Conservation (phyloP, 140 eudicot species). For the Senecio squalidus region DNA sequence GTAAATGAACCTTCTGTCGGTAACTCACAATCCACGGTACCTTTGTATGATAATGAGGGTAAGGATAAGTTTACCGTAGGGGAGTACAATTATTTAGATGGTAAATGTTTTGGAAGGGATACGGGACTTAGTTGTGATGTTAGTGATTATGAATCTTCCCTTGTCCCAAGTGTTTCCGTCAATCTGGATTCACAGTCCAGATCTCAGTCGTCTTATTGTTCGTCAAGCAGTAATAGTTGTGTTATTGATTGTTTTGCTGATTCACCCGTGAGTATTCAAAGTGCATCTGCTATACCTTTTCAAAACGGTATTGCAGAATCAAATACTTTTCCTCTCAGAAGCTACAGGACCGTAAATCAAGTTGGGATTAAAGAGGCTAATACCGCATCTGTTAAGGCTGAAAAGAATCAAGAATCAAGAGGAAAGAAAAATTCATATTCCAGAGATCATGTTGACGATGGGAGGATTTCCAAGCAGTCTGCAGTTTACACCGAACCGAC, state of each 20-base stretch:
- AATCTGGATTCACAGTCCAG: constrained; percentile 20
- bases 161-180: constrained; percentile 13
- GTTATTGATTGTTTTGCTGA: constrained; percentile 43
- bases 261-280: constrained; percentile 65
- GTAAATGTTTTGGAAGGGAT: constrained; percentile 13
- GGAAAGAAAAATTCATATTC: constrained; percentile 48
- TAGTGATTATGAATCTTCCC: constrained; percentile 24
- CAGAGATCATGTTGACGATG: constrained; percentile 33
- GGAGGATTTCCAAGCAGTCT: constrained; percentile 53
- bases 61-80: constrained; percentile 23
- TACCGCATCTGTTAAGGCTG: constrained; percentile 21
- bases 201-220: constrained; percentile 40
- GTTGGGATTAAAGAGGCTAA: constrained; percentile 1
- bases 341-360: constrained; percentile 24
- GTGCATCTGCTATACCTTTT: constrained; percentile 40
- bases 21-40: constrained; percentile 14
- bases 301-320: constrained; percentile 54
- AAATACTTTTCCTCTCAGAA: constrained; percentile 39
- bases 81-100: constrained; percentile 14
- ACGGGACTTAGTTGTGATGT: constrained; percentile 32
- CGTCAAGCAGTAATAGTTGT: constrained; percentile 37
- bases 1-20: constrained; percentile 36
- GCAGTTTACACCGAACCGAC: constrained; percentile 54
- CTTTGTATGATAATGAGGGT: constrained; percentile 21
- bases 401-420: constrained; percentile 30